Conservation (phyloP, 768 basidiomycete genomes). For the Boletus vermiculosoides region DNA sequence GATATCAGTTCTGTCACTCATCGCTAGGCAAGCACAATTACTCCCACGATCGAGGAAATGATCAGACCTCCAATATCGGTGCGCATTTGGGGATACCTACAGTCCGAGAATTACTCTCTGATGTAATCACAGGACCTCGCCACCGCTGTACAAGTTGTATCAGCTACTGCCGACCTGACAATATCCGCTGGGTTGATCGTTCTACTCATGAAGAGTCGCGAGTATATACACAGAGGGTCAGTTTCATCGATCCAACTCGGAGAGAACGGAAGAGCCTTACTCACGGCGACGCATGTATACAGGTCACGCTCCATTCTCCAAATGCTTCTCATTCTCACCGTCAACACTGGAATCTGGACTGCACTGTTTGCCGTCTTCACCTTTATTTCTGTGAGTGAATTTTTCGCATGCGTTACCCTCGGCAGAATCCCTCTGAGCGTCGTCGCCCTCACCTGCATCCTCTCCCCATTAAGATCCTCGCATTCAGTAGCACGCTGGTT, state of each 20-base stretch:
- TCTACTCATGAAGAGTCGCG: not conserved
- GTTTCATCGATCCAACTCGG: not conserved
- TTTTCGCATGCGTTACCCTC: not conserved
- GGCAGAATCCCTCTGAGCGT: not conserved
- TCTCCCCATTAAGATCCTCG: not conserved
- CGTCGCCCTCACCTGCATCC: not conserved
- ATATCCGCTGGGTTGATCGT: not conserved
- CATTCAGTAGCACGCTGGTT: not conserved
- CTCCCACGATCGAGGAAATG: not conserved
- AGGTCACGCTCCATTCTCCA: slow-evolving; percentile 6
- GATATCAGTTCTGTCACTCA: not conserved
- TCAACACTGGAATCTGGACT: slow-evolving; percentile 17
- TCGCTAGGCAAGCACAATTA: not conserved
- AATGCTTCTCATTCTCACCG: slow-evolving; percentile 8
- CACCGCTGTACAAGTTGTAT: not conserved
- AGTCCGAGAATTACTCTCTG: not conserved
- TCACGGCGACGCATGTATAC: not conserved
- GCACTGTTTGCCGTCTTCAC: slow-evolving; percentile 2
- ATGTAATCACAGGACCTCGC: not conserved
- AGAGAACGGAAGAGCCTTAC: not conserved
- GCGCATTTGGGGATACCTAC: not conserved
- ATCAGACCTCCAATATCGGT: not conserved
- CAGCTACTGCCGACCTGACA: slow-evolving; percentile 1
- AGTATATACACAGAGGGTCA: not conserved
- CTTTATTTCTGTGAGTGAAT: not conserved